Evolutionary conservation across 805 yeast species (phyloP).

Genomic region (Nakazawaea ishiwadae): DNA sequence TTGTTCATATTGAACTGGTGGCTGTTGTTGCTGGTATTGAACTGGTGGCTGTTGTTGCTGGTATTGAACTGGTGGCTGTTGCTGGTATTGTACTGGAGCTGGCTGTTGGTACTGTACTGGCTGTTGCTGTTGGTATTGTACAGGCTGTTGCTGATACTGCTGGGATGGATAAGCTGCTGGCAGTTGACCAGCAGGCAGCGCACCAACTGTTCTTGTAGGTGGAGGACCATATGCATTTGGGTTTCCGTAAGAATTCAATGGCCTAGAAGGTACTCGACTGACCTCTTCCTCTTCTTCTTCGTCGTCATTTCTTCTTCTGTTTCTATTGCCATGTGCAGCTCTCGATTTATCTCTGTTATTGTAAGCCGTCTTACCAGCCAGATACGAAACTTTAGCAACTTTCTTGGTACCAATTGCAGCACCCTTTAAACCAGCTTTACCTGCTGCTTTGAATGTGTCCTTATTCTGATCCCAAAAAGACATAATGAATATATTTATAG

Average conservation of each 20-base stretch:
- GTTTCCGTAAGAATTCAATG: slow-evolving; percentile 19
- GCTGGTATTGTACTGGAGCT: slow-evolving; percentile 2
- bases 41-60: slow-evolving; percentile 13
- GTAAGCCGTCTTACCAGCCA: slow-evolving; percentile 43
- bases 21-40: slow-evolving; percentile 12
- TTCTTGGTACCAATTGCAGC: slow-evolving; percentile 47
- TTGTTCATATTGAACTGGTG: slow-evolving; percentile 13
- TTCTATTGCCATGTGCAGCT: slow-evolving; percentile 9
- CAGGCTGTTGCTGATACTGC: slow-evolving; percentile 3
- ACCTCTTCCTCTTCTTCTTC: slow-evolving; percentile 15
- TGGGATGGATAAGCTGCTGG: slow-evolving; percentile 4
- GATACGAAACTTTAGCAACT: slow-evolving; percentile 39
- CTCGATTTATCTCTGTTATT: slow-evolving; percentile 27
- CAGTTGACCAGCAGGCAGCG: slow-evolving; percentile 8
- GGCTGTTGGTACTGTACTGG: slow-evolving; percentile 12
- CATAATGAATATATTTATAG: too few relatives aligned
- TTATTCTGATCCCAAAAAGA: slow-evolving; percentile 50
- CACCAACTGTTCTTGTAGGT: slow-evolving; percentile 30
- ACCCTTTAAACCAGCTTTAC: slow-evolving; percentile 43
- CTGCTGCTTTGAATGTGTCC: slow-evolving; percentile 44
- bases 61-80: too few relatives aligned
- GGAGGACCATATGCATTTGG: slow-evolving; percentile 35
- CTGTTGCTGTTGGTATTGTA: not conserved
- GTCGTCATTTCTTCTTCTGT: slow-evolving; percentile 7
- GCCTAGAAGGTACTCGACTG: slow-evolving; percentile 14